Base-by-base conservation (phyloP, 164 flowering plant species). In the Cinnamomum chago region DNA sequence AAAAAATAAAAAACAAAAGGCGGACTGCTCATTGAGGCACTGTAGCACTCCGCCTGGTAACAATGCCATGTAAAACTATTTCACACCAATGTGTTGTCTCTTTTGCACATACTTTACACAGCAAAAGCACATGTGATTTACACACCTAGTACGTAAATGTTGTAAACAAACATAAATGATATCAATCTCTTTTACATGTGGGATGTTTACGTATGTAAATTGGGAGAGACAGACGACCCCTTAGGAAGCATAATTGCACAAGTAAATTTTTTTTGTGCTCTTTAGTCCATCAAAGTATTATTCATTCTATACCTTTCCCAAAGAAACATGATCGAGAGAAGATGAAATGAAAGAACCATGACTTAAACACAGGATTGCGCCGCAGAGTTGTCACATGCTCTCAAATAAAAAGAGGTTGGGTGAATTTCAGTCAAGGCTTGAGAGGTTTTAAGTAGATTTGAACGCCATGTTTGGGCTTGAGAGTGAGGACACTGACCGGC, bases 391-490 rank as follows among this genome's bases (percentile, higher is more conserved):
- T 1, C 15, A 18, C 20, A 11, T 10, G 5, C 4, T 23, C 71
- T 68, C 22, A 24, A 10, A 67, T 22, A 10, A 67, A 67, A 17
- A 30, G 17, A 30, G 69, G 18, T 18, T 28, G 13, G 69, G 69
- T 67, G 69, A 28, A 30, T 67, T 65, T 18, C 47, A 27, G 28
- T 67, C 71, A 68, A 20, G 71, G 71, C n/a, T 79, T 64, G 71
- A 90, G 76, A 13, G 95, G 96, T 71, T 79, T 83, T 87, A 95
- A 76, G 55, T 76, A 70, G 50, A 96, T 80, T 80, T 86, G 98
- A 73, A 92, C 94, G 2, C 99, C 99, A 77, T 94, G 84, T 81
- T 94, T 90, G 9, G 99, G 99, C 68, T 87, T 90, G 12, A 96
- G 82, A 0, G 97, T 92, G 40, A 96, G 89, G 62, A 94, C 92